These are phyloP conservation scores for Emmonsiellopsis sp. DNA, from an alignment of 2,329 filamentous ascomycete species.

Conservation along the genomic window DNA sequence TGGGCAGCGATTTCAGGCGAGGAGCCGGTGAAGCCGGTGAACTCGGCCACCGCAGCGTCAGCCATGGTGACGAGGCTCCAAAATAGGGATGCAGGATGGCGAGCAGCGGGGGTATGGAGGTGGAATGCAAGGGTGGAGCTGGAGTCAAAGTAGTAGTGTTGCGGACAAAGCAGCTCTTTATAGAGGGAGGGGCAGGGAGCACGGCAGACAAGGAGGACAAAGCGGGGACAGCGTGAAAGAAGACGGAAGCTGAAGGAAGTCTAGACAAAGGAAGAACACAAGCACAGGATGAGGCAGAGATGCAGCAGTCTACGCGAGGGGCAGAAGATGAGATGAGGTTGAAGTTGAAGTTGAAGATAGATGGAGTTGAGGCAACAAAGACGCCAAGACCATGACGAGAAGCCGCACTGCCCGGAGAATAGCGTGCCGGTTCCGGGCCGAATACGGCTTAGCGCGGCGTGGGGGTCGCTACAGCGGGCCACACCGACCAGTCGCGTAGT, in stretches of 20 bases:
- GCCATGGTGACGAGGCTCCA: constrained; percentile 45
- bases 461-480: not conserved
- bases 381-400: too few relatives aligned
- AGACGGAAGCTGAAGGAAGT: not conserved
- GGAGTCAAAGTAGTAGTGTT: not conserved
- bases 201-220: not conserved
- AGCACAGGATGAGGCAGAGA: too few relatives aligned
- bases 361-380: not conserved
- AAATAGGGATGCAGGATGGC: not conserved
- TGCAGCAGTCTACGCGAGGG: not conserved
- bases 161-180: not conserved
- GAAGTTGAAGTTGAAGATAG: not conserved
- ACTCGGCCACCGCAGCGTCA: constrained; percentile 61
- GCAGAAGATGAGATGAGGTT: not conserved
- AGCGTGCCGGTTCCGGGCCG: not conserved
- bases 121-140: not conserved
- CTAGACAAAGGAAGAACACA: not conserved
- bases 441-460: not conserved
- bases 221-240: not conserved
- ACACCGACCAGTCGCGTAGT: not conserved
- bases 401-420: not conserved
- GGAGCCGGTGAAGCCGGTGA: constrained; percentile 72
- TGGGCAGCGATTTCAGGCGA: constrained; percentile 65
- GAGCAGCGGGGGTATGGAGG: not conserved
- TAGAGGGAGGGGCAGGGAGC: not conserved